Evolutionary conservation across 2,329 filamentous ascomycete species (phyloP).

Genomic region (Scedosporium aurantiacum): DNA sequence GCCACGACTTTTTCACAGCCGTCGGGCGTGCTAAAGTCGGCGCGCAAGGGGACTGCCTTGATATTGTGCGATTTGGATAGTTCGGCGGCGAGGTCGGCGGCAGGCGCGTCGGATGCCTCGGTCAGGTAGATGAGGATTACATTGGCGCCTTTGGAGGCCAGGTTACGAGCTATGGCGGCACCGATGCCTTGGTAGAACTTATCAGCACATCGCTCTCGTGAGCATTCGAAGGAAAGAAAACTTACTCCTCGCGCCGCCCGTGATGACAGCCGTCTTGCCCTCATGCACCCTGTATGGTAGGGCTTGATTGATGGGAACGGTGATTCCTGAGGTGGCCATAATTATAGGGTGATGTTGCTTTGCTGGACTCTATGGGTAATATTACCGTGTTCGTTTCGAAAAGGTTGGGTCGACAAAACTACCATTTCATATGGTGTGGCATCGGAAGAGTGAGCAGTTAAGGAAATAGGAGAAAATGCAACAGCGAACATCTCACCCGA

Average conservation of each 20-base stretch:
- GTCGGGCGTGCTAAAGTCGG: constrained; percentile 47
- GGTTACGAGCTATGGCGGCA: constrained; percentile 43
- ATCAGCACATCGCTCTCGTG: constrained; percentile 7
- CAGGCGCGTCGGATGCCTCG: constrained; percentile 36
- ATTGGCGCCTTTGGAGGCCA: constrained; percentile 49
- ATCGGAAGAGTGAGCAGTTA: neutral
- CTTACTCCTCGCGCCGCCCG: constrained; percentile 38
- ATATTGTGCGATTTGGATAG: constrained; percentile 35
- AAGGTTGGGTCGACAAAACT: neutral
- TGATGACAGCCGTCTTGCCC: constrained; percentile 39
- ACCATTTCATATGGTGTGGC: neutral
- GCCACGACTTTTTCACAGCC: constrained; percentile 42
- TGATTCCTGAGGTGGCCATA: constrained; percentile 6
- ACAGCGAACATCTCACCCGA: neutral
- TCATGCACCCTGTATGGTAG: constrained; percentile 18
- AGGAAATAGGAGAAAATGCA: neutral
- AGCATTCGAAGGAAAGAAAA: neutral
- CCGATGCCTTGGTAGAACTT: constrained; percentile 40
- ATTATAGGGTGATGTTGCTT: neutral
- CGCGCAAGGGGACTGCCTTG: constrained; percentile 45
- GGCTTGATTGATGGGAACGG: constrained; percentile 10
- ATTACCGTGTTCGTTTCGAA: neutral
- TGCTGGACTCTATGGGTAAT: neutral
- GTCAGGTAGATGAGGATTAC: constrained; percentile 51
- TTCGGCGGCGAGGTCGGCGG: constrained; percentile 33